Percentiles rank a stretch among this genome's conserved stretches.
Evolutionary conservation across 1,284 basidiomycete species (phyloP).

Genomic region (Fomes fomentarius): DNA sequence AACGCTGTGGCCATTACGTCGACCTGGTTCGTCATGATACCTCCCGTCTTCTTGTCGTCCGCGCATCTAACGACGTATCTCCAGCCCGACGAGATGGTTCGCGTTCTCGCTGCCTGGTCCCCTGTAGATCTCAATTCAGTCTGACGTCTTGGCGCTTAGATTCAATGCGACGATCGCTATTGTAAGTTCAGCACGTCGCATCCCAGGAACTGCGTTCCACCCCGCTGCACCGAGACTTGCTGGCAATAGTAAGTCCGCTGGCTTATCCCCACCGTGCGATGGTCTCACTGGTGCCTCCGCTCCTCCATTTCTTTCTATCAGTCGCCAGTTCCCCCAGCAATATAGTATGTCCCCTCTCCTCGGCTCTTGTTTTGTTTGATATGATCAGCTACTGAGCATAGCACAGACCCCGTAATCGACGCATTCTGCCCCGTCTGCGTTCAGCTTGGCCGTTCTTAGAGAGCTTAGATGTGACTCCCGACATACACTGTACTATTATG

Average conservation of each 20-base stretch:
- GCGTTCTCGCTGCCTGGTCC: slow-evolving; percentile 23
- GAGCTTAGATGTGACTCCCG: slow-evolving; percentile 12
- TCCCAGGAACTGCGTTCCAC: slow-evolving; percentile 58
- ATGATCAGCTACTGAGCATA: slow-evolving; percentile 17
- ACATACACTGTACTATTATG: slow-evolving; percentile 7
- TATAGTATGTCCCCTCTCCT: slow-evolving; percentile 44
- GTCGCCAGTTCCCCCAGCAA: slow-evolving; percentile 71
- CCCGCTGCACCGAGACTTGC: slow-evolving; percentile 62
- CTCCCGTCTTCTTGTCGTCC: slow-evolving; percentile 8
- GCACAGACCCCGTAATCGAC: slow-evolving; percentile 48
- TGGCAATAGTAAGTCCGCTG: slow-evolving; percentile 70
- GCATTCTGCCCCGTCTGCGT: slow-evolving; percentile 45
- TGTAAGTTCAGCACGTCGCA: slow-evolving; percentile 75
- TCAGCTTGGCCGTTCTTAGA: slow-evolving; percentile 26
- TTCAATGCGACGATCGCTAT: slow-evolving; percentile 58
- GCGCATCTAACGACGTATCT: slow-evolving; percentile 22
- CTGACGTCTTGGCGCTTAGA: slow-evolving; percentile 37
- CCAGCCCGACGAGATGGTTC: slow-evolving; percentile 62
- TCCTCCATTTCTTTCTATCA: slow-evolving; percentile 32
- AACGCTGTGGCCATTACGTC: slow-evolving; percentile 56
- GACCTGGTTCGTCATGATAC: slow-evolving; percentile 48
- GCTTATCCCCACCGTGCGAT: not conserved
- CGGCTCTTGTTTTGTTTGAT: slow-evolving; percentile 1
- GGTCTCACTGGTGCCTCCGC: slow-evolving; percentile 22
- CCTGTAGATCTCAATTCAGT: slow-evolving; percentile 27